Evolutionary conservation across 495 filamentous ascomycete genomes (phyloP), one percentile per base, ranked within the genome.

Genomic region (Podospora comata): DNA sequence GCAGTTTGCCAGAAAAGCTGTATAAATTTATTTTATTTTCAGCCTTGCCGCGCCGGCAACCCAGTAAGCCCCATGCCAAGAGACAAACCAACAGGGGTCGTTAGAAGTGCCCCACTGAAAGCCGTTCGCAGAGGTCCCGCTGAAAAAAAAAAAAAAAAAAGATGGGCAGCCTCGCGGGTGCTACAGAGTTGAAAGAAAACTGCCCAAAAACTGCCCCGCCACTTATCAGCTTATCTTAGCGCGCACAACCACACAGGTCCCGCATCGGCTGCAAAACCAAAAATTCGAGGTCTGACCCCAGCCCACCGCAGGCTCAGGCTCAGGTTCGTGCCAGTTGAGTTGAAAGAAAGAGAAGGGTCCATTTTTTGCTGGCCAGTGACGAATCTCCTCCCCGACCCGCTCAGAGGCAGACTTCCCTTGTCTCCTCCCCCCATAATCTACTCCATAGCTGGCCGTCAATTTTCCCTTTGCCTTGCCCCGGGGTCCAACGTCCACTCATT

Each of bases 151-250:
- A 20, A 57, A 56, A 57, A 18, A 23, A 23, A 23, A 23, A 1
- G 20, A 23, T 23, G 5, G 55, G 55, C 55, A 58, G 55, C 55
- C 55, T 58, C 23, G 1, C 20, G n/a, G 15, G 67, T 62, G 67
- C 68, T 65, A 23, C 60, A 64, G 15, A 39, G 34, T 39, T 48
- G 39, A 48, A 48, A 48, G 39, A 48, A 23, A 23, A 23, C 23
- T 23, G 23, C 1, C 23, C 23, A 23, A 23, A 23, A 23, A 48
- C 39, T 68, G 63, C 70, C 44, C 26, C 63, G 48, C 58, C 63
- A 28, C 65, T 76, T 76, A 78, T 77, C 71, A 72, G 27, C 75
- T 75, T 78, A 77, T 76, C 76, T 76, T 79, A 76, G 77, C 76
- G 75, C 77, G 75, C 76, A 77, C 76, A 78, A 77, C 72, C 70